Evolutionary conservation across 2,329 filamentous ascomycete genomes (phyloP).

Genomic region (Magnaporthales sp.): DNA sequence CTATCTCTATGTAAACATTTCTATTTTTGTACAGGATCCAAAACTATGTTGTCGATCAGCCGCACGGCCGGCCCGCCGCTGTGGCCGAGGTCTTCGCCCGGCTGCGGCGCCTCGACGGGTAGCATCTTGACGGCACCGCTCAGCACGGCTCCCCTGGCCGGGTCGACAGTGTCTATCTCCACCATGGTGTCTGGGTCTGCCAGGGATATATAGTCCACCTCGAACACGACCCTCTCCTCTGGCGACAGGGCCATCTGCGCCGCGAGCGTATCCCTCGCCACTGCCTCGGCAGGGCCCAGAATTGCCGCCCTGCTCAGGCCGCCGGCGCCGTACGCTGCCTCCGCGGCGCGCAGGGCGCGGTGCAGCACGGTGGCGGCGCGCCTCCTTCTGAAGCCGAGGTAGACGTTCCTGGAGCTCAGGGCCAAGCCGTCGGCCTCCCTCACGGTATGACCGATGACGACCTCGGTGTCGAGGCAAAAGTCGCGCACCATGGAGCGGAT

Average conservation of each 20-base stretch:
- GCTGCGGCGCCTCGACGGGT: constrained; percentile 60
- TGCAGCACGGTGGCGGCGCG: constrained; percentile 67
- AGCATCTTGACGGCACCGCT: constrained; percentile 90
- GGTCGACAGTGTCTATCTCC: constrained; percentile 66
- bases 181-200: constrained; percentile 78
- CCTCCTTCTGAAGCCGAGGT: constrained; percentile 64
- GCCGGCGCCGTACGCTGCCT: constrained; percentile 52
- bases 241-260: constrained; percentile 55
- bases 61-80: constrained; percentile 67
- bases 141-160: constrained; percentile 65
- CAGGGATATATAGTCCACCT: constrained; percentile 88
- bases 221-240: constrained; percentile 58
- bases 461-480: constrained; percentile 68
- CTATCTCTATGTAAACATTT: neutral
- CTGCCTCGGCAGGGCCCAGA: constrained; percentile 58
- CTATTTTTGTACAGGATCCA: constrained; percentile 32
- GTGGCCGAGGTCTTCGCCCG: constrained; percentile 68
- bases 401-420: constrained; percentile 88
- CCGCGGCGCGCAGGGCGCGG: constrained; percentile 61
- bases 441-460: constrained; percentile 66
- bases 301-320: constrained; percentile 52
- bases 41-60: constrained; percentile 87
- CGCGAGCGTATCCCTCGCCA: constrained; percentile 44
- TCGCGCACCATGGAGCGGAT: constrained; percentile 82
- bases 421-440: constrained; percentile 78